phyloP scores from a whole-genome alignment of 78 protist genomes.

The Andalucia godoyi region DNA sequence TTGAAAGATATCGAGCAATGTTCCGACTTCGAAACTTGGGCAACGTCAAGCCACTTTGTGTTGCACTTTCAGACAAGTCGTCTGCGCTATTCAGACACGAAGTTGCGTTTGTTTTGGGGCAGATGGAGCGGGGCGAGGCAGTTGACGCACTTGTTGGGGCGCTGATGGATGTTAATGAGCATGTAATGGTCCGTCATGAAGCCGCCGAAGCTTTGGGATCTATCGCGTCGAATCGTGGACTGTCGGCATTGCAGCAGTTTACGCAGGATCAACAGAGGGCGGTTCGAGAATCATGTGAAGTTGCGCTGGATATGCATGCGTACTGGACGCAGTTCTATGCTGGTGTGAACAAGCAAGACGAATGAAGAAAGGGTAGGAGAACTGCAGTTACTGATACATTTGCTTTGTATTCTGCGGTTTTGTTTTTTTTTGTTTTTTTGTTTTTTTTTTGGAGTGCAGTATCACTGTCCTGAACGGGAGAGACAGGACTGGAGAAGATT shows the following conservation, averaged over 20 bases:
- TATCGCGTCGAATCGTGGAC: conserved; percentile 21
- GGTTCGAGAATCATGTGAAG: conserved; percentile 56
- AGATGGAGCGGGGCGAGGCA: conserved; percentile 34
- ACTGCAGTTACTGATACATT: too few species aligned
- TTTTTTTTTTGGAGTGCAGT: too few species aligned
- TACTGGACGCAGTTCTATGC: too few species aligned
- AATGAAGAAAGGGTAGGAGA: too few species aligned
- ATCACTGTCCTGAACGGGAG: too few species aligned
- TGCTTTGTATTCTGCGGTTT: too few species aligned
- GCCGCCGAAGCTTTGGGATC: conserved; percentile 76
- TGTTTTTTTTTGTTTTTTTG: too few species aligned
- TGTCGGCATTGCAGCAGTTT: not conserved
- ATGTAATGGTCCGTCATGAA: conserved; percentile 65
- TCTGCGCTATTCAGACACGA: conserved; percentile 58
- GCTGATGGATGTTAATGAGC: conserved; percentile 23
- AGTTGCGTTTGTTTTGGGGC: conserved; percentile 68
- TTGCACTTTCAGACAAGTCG: not conserved
- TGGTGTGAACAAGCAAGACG: too few species aligned
- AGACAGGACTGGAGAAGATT: too few species aligned
- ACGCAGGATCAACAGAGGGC: conserved; percentile 26
- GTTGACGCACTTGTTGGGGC: not conserved
- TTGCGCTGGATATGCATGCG: conserved; percentile 57
- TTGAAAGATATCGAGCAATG: conserved; percentile 33
- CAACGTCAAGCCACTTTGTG: not conserved
- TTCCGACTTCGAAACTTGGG: conserved; percentile 31